phyloP scores from a whole-genome alignment of 805 yeast species.

The Schwanniomyces pseudopolymorphus region DNA sequence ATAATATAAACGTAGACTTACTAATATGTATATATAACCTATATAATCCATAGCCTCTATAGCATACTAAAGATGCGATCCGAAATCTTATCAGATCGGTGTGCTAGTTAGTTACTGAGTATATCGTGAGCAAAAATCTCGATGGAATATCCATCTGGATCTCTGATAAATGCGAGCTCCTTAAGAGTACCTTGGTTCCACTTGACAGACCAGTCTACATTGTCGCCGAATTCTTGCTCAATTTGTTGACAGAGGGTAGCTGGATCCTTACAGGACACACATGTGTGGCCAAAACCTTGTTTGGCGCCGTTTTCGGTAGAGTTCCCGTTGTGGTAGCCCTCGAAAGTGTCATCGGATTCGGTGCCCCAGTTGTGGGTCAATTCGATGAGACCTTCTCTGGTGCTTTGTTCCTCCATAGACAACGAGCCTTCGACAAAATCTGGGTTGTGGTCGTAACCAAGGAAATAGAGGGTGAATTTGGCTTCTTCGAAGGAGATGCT shows the following conservation, averaged over 20 bases:
- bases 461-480: conserved; percentile 80
- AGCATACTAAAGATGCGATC: neutral
- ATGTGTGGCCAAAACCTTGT: conserved; percentile 86
- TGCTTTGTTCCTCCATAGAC: conserved; percentile 28
- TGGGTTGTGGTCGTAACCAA: conserved; percentile 63
- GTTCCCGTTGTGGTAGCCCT: conserved; percentile 81
- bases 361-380: conserved; percentile 97
- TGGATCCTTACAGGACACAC: conserved; percentile 68
- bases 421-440: conserved; percentile 41
- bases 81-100: neutral
- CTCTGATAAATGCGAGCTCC: conserved; percentile 70
- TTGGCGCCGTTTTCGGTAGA: conserved; percentile 51
- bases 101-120: neutral
- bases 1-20: too few relatives aligned
- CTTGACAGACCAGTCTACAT: conserved; percentile 56
- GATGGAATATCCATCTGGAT: conserved; percentile 88
- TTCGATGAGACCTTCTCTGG: conserved; percentile 74
- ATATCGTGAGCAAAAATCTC: conserved; percentile 55
- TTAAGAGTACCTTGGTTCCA: conserved; percentile 57
- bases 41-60: neutral
- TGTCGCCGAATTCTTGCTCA: conserved; percentile 39
- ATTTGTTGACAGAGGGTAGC: conserved; percentile 54
- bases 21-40: neutral
- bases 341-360: conserved; percentile 70
- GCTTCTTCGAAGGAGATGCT: conserved; percentile 62